phyloP scores from a whole-genome alignment of 306 rosid genomes.

The Dryas drummondii region DNA sequence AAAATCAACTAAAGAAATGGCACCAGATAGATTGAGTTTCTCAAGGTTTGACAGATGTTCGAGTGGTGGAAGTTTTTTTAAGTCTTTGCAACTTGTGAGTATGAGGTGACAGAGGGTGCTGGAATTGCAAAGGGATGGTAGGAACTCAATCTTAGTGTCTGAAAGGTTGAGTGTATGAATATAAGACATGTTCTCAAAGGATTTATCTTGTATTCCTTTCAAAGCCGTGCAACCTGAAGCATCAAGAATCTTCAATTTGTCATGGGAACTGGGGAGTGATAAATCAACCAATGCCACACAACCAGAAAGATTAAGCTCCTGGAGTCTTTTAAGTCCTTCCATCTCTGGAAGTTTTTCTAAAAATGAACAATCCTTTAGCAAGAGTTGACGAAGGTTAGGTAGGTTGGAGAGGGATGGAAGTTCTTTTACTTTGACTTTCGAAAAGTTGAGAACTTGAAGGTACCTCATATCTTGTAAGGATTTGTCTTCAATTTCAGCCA shows the following conservation, averaged over 20 bases:
- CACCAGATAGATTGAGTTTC: conserved; percentile 28
- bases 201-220: conserved; percentile 10
- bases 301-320: conserved; percentile 19
- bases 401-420: conserved; percentile 30
- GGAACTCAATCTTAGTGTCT: conserved; percentile 14
- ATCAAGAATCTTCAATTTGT: conserved; percentile 32
- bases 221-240: conserved; percentile 32
- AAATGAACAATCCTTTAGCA: conserved; percentile 18
- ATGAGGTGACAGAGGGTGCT: conserved; percentile 23
- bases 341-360: conserved; percentile 3
- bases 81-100: conserved; percentile 20
- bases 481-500: conserved; percentile 18
- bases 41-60: conserved; percentile 19
- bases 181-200: conserved; percentile 26
- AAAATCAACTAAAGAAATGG: background rate
- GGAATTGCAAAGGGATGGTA: conserved; percentile 19
- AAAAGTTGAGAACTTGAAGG: conserved; percentile 35
- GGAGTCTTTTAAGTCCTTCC: conserved; percentile 16
- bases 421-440: conserved; percentile 14
- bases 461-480: conserved; percentile 13
- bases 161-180: conserved; percentile 35
- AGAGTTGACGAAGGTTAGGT: conserved; percentile 15
- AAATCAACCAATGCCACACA: conserved; percentile 4
- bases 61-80: conserved; percentile 13
- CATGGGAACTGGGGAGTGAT: conserved; percentile 12